Percentiles rank a stretch among this genome's conserved stretches.
These are phyloP conservation scores for Hibiscus syriacus DNA, from an alignment of 345 rosid genomes.

Conservation along the genomic window DNA sequence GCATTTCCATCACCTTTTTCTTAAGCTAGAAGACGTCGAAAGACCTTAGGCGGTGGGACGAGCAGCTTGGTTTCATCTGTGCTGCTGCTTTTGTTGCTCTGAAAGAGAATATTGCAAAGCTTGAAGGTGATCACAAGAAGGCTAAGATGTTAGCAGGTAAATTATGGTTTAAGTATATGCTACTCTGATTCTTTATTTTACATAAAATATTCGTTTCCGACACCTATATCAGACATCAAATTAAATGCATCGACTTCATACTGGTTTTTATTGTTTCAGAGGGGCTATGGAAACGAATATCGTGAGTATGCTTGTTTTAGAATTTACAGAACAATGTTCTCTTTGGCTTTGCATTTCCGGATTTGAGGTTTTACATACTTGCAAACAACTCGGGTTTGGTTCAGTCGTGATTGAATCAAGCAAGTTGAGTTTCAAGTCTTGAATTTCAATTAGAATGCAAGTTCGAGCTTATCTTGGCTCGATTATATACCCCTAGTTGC, in stretches of 20 bases:
- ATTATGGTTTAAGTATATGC: not conserved
- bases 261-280: slow-evolving; percentile 29
- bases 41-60: slow-evolving; percentile 98
- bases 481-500: not conserved
- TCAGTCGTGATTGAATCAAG: not conserved
- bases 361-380: not conserved
- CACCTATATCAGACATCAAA: not conserved
- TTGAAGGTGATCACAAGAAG: slow-evolving; percentile 69
- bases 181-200: not conserved
- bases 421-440: not conserved
- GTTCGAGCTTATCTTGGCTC: not conserved
- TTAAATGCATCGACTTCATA: not conserved
- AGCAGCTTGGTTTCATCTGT: slow-evolving; percentile 80
- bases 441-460: not conserved
- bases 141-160: slow-evolving; percentile 78
- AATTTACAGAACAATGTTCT: not conserved
- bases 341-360: not conserved
- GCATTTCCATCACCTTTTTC: not conserved
- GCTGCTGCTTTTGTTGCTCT: slow-evolving; percentile 80
- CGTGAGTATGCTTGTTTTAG: slow-evolving; percentile 36
- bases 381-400: not conserved
- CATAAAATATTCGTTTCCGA: not conserved
- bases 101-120: slow-evolving; percentile 59
- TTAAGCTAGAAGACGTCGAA: slow-evolving; percentile 76
- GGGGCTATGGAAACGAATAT: slow-evolving; percentile 85